Evolutionary conservation across 2,329 filamentous ascomycete genomes (phyloP), one percentile per base, ranked within the genome.

Genomic region (Fusarium oligoseptatum): DNA sequence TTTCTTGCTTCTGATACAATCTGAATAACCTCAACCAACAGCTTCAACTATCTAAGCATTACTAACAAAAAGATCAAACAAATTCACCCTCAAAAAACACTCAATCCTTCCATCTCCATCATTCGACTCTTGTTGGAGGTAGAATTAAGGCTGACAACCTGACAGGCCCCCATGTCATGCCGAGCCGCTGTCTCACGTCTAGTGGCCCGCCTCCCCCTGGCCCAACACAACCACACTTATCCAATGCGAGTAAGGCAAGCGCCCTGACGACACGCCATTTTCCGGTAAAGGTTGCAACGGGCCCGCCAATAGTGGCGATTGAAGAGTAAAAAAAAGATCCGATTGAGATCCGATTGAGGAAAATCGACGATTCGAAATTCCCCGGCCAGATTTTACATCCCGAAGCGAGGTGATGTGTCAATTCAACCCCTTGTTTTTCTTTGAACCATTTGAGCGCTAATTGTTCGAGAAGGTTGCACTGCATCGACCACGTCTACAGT

Each of bases 171-270:
- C 61, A 52, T 69, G 71, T 43, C 57, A 48, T 37, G 50, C 64
- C 67, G 67, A 74, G 67, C n/a, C 64, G 56, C 32, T 24, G 34
- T 55, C 64, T 74, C 64, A 66, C 60, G 43, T 43, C 55, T 50
- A 67, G 60, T 57, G 66, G 34, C 36, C 27, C 45, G 32, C 60
- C 24, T 63, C 32, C 60, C 60, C 34, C 60, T 63, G 60, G 32
- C 60, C 29, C 20, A 55, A 41, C 45, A 57, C 60, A 52, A 60
- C 34, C 36, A 48, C 50, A 50, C 64, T 52, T 74, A 45, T 60
- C 64, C 57, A 74, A 57, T 69, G 56, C 63, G 32, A 55, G 43
- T 43, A 43, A 56, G 57, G 60, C 52, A 61, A 65, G 41, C 61
- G 60, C 50, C 39, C 48, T 34, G 29, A 32, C n/a, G 5, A 32